Base-by-base conservation (phyloP, 2,329 filamentous ascomycete species). In the Coniochaeta sp. region DNA sequence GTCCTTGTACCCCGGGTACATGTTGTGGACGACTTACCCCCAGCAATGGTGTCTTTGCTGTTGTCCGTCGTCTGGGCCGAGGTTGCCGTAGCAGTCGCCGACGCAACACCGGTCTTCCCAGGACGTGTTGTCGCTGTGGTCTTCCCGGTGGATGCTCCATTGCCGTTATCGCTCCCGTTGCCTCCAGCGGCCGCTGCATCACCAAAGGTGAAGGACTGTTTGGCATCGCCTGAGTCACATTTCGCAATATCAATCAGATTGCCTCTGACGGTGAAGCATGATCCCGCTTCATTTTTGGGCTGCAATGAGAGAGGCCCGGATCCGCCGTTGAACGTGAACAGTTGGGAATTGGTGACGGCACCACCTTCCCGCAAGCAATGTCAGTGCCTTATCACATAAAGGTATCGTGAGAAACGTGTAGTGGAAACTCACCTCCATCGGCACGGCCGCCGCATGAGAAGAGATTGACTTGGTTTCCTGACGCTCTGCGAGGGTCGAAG, bases 381-480 rank as follows among this genome's bases (percentile, higher is more conserved):
- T 55, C 53, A 52, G 20, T 42, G n/a, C n/a, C n/a, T n/a, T n/a
- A n/a, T 26, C 38, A 26, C 5, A 9, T 24, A 26, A 20, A 26
- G 5, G 12, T 13, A n/a, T n/a, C n/a, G n/a, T n/a, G n/a, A n/a
- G 27, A 50, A 16, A 16, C 6, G 13, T 4, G 18, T 6, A 18
- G n/a, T 8, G 10, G 49, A 6, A 4, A 61, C 64, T 52, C 56
- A 70, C 65, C 65, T 42, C 79, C 79, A 53, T 78, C 79, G 18
- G 78, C 78, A 33, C 78, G 70, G 14, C 79, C 79, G 49, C 79
- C 79, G 55, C 79, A 83, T 10, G 79, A 79, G 58, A 82, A 83
- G 24, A 83, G 67, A 30, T 76, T 58, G 13, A 80, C 76, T 56
- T 79, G 77, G 58, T 76, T 74, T 10, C 76, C 77, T 2, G 69